Conservation (phyloP, 768 basidiomycete species). For the Gelatoporia subvermispora region DNA sequence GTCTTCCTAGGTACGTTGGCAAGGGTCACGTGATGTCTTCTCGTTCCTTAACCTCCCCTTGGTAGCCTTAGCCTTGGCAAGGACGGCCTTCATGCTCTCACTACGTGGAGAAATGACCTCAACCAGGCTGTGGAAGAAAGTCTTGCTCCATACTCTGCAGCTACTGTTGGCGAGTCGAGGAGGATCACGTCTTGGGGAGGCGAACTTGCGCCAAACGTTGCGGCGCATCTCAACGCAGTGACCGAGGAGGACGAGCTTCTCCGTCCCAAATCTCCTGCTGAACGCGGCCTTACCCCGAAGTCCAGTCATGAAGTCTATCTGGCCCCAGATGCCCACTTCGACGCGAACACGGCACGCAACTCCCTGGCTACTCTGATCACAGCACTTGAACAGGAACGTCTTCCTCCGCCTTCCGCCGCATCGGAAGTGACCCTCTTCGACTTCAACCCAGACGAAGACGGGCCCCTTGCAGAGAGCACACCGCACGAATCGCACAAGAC, state of each 20-base stretch:
- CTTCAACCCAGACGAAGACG: conserved; percentile 20
- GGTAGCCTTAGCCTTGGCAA: conserved; percentile 58
- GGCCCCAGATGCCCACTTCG: conserved; percentile 45
- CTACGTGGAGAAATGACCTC: conserved; percentile 51
- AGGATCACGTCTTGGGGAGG: conserved; percentile 11
- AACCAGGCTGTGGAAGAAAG: conserved; percentile 43
- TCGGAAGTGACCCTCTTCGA: conserved; percentile 64
- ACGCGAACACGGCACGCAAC: conserved; percentile 45
- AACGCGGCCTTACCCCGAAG: background rate
- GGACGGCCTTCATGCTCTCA: conserved; percentile 47
- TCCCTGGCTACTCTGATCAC: conserved; percentile 42
- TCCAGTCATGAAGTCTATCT: conserved; percentile 10
- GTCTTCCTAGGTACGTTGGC: conserved; percentile 53
- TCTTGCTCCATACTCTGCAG: conserved; percentile 29
- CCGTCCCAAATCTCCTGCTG: conserved; percentile 14
- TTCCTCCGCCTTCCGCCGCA: conserved; percentile 43
- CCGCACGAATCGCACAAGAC: conserved; percentile 45
- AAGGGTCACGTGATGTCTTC: background rate
- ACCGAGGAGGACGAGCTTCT: conserved; percentile 35
- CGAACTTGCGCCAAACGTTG: conserved; percentile 13
- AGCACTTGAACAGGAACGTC: conserved; percentile 25
- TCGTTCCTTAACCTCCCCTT: conserved; percentile 7
- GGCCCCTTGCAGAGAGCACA: conserved; percentile 59
- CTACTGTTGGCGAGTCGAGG: conserved; percentile 35
- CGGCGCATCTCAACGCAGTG: conserved; percentile 31